These are phyloP conservation scores for Solanum pimpinellifolium DNA, from an alignment of 257 asterid genomes.

Conservation along the genomic window DNA sequence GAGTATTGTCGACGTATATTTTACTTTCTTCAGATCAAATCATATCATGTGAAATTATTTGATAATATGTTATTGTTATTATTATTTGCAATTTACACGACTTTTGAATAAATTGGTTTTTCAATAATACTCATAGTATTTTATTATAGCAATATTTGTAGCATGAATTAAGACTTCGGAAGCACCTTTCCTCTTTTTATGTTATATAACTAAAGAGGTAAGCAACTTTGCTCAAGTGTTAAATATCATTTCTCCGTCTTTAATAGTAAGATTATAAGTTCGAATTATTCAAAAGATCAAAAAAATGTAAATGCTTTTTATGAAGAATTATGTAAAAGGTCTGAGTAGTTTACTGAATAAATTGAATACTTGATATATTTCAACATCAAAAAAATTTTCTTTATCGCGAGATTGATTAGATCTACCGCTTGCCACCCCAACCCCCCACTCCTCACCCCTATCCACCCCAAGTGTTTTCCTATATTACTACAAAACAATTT, in stretches of 20 bases:
- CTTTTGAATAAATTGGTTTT: too few relatives aligned
- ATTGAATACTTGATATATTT: too few relatives aligned
- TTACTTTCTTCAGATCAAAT: too few relatives aligned
- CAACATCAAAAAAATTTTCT: background rate
- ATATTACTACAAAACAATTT: background rate
- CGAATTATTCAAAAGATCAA: too few relatives aligned
- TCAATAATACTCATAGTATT: background rate
- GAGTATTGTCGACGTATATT: background rate
- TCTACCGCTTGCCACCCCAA: background rate
- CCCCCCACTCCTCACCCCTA: background rate
- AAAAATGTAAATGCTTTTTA: too few relatives aligned
- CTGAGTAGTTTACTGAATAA: too few relatives aligned
- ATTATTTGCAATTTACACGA: too few relatives aligned
- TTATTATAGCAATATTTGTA: background rate
- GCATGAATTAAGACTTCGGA: background rate
- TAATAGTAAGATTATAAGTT: background rate
- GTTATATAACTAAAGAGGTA: background rate
- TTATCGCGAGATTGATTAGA: background rate
- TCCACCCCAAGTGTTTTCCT: background rate
- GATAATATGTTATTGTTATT: too few relatives aligned
- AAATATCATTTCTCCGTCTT: background rate
- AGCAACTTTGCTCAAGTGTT: background rate
- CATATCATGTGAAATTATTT: fast-evolving
- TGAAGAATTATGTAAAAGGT: background rate
- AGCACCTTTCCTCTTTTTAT: background rate